A percentile compares a stretch with the other conserved stretches of the same genome.
Conservation (phyloP, 2,329 filamentous ascomycete genomes). For the Penicillium italicum region DNA sequence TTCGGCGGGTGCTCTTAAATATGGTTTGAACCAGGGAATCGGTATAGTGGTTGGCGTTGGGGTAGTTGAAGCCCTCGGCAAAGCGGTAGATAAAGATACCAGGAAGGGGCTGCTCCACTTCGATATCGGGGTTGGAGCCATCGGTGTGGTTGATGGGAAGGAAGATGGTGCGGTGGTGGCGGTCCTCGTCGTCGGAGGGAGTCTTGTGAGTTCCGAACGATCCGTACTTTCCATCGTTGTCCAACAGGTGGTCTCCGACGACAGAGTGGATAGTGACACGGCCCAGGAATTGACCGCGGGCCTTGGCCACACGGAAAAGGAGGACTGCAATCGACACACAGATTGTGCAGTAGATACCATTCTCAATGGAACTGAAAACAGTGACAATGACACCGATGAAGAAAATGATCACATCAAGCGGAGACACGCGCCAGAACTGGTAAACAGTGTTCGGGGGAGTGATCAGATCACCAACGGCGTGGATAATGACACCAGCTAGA, state of each 20-base stretch:
- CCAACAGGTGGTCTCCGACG: constrained; percentile 68
- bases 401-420: constrained; percentile 86
- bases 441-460: constrained; percentile 88
- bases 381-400: constrained; percentile 89
- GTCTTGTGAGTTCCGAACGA: constrained; percentile 44
- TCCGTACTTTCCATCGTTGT: constrained; percentile 61
- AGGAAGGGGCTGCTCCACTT: constrained; percentile 77
- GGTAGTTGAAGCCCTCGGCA: constrained; percentile 92
- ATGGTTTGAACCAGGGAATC: constrained; percentile 71
- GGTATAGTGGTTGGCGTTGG: constrained; percentile 84
- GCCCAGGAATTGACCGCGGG: constrained; percentile 79
- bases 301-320: constrained; percentile 77
- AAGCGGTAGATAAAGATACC: constrained; percentile 96
- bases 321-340: constrained; percentile 71
- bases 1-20: constrained; percentile 69
- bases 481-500: constrained; percentile 86
- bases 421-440: constrained; percentile 91
- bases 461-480: constrained; percentile 89
- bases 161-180: constrained; percentile 71
- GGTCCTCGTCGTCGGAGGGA: constrained; percentile 42
- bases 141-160: constrained; percentile 83
- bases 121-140: constrained; percentile 80
- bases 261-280: constrained; percentile 80
- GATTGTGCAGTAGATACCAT: constrained; percentile 87
- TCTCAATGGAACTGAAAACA: constrained; percentile 82